Evolutionary conservation across 257 asterid species (phyloP).

Genomic region (Nicotiana attenuata): DNA sequence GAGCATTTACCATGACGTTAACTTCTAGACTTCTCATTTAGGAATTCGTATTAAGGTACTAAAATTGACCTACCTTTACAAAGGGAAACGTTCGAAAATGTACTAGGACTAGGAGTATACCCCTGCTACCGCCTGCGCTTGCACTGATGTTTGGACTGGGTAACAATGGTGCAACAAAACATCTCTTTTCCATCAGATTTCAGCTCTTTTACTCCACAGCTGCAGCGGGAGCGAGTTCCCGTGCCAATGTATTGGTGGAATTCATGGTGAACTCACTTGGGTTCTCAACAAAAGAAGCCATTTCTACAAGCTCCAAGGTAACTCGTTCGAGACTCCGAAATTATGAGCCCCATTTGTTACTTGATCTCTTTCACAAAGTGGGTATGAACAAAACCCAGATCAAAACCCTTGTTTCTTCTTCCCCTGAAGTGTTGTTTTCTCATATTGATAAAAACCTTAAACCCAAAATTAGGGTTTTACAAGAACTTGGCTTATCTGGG

Average conservation of each 20-base stretch:
- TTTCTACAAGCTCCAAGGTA: constrained; percentile 5
- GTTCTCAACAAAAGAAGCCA: constrained; percentile 23
- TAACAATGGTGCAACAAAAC: background rate
- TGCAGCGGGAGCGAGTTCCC: background rate
- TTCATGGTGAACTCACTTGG: constrained; percentile 14
- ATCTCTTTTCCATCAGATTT: background rate
- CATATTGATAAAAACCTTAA: constrained; percentile 17
- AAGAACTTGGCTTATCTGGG: constrained; percentile 16
- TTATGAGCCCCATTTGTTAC: constrained; percentile 12
- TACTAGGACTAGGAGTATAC: too few species aligned
- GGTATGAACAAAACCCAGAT: constrained; percentile 22
- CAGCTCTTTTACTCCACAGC: background rate
- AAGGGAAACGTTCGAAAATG: too few species aligned
- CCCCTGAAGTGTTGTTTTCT: constrained; percentile 10
- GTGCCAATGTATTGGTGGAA: background rate
- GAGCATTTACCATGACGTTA: too few species aligned
- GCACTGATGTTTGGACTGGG: background rate
- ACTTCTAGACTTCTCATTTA: too few species aligned
- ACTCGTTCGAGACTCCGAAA: background rate
- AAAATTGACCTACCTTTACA: too few species aligned
- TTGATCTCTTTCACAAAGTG: constrained; percentile 7
- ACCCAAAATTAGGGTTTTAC: constrained; percentile 16
- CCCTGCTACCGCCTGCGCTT: too few species aligned
- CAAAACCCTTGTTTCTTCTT: background rate
- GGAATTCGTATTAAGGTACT: too few species aligned